Conservation (phyloP, 139 green algal species). For the Zygnema circumcarinatum region DNA sequence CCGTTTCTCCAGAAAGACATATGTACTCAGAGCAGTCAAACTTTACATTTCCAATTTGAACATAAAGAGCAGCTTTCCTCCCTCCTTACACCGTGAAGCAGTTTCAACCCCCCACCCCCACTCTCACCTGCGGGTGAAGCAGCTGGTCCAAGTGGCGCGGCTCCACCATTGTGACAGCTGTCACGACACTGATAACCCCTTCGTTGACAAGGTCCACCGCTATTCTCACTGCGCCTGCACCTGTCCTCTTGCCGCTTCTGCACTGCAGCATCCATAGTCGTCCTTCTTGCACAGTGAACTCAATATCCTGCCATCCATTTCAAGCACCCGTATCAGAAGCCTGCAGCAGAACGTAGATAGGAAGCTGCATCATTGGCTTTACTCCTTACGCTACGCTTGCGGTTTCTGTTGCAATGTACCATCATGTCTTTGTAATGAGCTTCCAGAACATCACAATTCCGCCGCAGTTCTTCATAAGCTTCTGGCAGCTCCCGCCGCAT, state of each 20-base stretch:
- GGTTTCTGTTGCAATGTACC: neutral
- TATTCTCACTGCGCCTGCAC: conserved; percentile 77
- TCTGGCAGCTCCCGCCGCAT: conserved; percentile 77
- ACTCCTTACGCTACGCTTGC: too few relatives aligned
- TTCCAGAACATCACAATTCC: conserved; percentile 79
- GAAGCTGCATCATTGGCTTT: too few relatives aligned
- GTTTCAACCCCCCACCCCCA: too few relatives aligned
- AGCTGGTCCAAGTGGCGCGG: conserved; percentile 88
- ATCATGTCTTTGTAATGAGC: conserved; percentile 85
- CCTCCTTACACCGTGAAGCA: too few relatives aligned
- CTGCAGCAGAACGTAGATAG: too few relatives aligned
- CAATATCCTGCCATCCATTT: conserved; percentile 76
- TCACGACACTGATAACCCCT: conserved; percentile 59
- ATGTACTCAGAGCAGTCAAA: too few relatives aligned
- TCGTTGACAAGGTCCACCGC: conserved; percentile 80
- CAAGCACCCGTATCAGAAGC: too few relatives aligned
- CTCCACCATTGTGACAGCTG: conserved; percentile 84
- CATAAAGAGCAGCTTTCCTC: too few relatives aligned
- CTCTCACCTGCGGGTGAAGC: conserved; percentile 63
- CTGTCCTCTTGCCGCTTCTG: conserved; percentile 86
- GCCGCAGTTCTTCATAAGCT: conserved; percentile 78
- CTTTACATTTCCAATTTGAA: too few relatives aligned
- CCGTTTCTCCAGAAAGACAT: too few relatives aligned
- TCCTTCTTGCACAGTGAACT: conserved; percentile 90
- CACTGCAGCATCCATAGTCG: conserved; percentile 89